A percentile compares a stretch with the other conserved stretches of the same genome.
Conservation (phyloP, 257 asterid genomes). For the Jacaranda mimosifolia region DNA sequence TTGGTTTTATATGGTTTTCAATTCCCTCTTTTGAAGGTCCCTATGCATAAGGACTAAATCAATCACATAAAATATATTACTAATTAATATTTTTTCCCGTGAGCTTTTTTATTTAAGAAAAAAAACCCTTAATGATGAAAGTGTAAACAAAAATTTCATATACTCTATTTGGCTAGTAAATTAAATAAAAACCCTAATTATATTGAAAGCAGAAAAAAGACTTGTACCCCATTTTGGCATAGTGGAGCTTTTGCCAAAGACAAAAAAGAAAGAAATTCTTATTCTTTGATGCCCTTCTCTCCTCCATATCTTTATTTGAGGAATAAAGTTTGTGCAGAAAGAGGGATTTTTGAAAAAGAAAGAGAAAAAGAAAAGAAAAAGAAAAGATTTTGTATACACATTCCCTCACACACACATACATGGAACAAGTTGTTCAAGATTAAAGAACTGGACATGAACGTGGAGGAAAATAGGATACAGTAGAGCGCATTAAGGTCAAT, state of each 20-base stretch:
- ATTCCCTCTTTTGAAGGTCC: constrained; percentile 38
- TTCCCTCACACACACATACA: background rate
- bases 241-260: constrained; percentile 44
- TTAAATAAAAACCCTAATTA: constrained; percentile 25
- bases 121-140: constrained; percentile 27
- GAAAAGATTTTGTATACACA: constrained; percentile 14
- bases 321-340: constrained; percentile 49
- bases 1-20: constrained; percentile 12
- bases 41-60: constrained; percentile 26
- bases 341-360: constrained; percentile 10
- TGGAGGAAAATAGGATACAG: constrained; percentile 51
- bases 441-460: constrained; percentile 45
- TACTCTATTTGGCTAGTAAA: constrained; percentile 20
- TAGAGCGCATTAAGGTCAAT: no score
- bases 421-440: constrained; percentile 24
- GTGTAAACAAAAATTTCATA: constrained; percentile 4
- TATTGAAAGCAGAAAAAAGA: constrained; percentile 35
- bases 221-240: constrained; percentile 32
- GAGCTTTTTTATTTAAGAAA: constrained; percentile 12
- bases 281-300: constrained; percentile 50
- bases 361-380: background rate
- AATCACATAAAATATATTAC: constrained; percentile 2
- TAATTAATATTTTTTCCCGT: background rate
- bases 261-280: no score
- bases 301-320: constrained; percentile 48